A percentile compares a stretch with the other conserved stretches of the same genome.
Evolutionary conservation across 805 yeast species (phyloP).

Genomic region (Kodamaea restingae): DNA sequence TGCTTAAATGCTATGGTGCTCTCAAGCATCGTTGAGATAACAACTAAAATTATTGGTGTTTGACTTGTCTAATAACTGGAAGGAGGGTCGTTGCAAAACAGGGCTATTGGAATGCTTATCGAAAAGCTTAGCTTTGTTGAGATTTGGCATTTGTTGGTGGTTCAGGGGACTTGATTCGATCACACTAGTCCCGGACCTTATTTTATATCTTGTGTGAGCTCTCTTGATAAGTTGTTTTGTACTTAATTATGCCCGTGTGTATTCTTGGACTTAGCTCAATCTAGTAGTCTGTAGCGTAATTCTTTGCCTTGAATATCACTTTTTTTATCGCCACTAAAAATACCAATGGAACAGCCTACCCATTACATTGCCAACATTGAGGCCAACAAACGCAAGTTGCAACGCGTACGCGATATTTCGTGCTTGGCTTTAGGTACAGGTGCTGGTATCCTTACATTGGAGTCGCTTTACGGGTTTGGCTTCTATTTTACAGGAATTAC

Average conservation of each 20-base stretch:
- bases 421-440: conserved; percentile 37
- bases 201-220: too few species aligned
- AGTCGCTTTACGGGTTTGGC: conserved; percentile 31
- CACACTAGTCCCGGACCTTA: too few species aligned
- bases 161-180: too few species aligned
- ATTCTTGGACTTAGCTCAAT: too few species aligned
- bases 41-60: neutral
- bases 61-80: too few species aligned
- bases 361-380: conserved; percentile 26
- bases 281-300: too few species aligned
- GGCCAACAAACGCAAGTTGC: conserved; percentile 24
- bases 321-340: conserved; percentile 2
- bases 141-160: too few species aligned
- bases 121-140: too few species aligned
- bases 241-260: too few species aligned
- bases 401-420: conserved; percentile 35
- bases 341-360: conserved; percentile 1
- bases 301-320: neutral
- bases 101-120: too few species aligned
- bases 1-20: conserved; percentile 18
- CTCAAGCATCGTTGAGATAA: conserved; percentile 3
- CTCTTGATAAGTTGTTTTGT: too few species aligned
- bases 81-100: too few species aligned
- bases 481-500: conserved; percentile 34
- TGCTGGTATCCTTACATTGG: conserved; percentile 38